Conservation (phyloP, 2,329 filamentous ascomycete genomes). For the Albifimbria verrucaria region DNA sequence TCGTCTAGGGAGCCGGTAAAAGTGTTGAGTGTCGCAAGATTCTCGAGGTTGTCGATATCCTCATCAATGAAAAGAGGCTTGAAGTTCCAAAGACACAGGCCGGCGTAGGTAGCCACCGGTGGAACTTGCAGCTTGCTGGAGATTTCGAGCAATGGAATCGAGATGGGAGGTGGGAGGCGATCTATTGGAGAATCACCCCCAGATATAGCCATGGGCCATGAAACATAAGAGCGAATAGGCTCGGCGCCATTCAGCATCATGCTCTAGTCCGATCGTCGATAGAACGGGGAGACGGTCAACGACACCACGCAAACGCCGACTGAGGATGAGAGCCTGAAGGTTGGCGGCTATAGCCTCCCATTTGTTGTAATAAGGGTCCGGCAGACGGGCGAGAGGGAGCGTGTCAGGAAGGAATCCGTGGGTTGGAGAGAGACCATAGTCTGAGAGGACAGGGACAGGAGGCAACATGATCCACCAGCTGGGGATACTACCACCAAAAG, state of each 20-base stretch:
- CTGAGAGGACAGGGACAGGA: constrained; percentile 60
- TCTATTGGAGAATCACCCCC: constrained; percentile 86
- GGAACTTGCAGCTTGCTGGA: constrained; percentile 79
- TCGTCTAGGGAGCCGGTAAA: constrained; percentile 95
- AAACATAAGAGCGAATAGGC: constrained; percentile 90
- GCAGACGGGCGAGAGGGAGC: constrained; percentile 73
- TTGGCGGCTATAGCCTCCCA: constrained; percentile 89
- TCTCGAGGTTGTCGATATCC: constrained; percentile 77
- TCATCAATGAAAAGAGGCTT: constrained; percentile 86
- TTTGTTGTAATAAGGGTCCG: constrained; percentile 88
- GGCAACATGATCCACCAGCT: constrained; percentile 45
- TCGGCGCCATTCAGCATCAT: constrained; percentile 87
- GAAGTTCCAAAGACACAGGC: constrained; percentile 94
- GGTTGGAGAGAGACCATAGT: constrained; percentile 75
- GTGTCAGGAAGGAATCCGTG: constrained; percentile 87
- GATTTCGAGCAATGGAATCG: constrained; percentile 75
- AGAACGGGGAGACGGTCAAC: constrained; percentile 81
- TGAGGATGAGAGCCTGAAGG: constrained; percentile 82
- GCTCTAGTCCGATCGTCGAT: constrained; percentile 75
- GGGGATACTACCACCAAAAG: not conserved
- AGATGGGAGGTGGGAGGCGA: constrained; percentile 74
- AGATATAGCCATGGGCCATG: constrained; percentile 93
- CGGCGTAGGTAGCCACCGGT: constrained; percentile 91
- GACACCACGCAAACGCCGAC: constrained; percentile 74
- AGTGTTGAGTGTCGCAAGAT: constrained; percentile 82